A percentile compares a stretch with the other conserved stretches of the same genome.
Conservation (phyloP, 192 early-diverging fungal species). For the Umbelopsis ramanniana region DNA sequence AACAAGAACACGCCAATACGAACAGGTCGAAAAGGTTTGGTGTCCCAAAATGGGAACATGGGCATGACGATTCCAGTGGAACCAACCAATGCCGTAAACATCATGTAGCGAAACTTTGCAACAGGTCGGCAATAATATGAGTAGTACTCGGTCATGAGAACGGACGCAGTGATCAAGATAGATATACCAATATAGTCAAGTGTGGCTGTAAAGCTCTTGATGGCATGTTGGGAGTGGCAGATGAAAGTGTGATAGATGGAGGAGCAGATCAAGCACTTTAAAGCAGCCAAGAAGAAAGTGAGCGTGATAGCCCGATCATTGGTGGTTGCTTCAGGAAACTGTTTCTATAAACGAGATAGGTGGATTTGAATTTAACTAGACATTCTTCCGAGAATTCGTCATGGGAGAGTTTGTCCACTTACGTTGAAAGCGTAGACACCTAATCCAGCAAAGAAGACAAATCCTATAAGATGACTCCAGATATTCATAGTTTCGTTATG, state of each 20-base stretch:
- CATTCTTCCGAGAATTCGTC: neutral
- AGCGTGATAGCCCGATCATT: constrained; percentile 53
- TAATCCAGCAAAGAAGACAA: constrained; percentile 37
- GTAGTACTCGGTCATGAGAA: constrained; percentile 62
- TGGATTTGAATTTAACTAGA: neutral
- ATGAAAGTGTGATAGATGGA: constrained; percentile 68
- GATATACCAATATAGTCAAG: constrained; percentile 71
- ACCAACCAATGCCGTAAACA: constrained; percentile 52
- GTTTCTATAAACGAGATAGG: constrained; percentile 23
- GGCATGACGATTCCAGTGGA: constrained; percentile 54
- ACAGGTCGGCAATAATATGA: constrained; percentile 56
- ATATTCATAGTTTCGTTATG: constrained; percentile 59
- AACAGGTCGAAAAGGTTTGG: constrained; percentile 52
- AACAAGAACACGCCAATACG: constrained; percentile 59
- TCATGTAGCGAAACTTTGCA: constrained; percentile 50
- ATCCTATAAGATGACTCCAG: constrained; percentile 43
- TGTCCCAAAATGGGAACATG: constrained; percentile 61
- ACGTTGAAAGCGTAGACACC: constrained; percentile 42
- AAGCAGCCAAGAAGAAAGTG: constrained; percentile 61
- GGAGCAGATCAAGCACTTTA: constrained; percentile 62
- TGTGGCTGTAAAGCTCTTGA: constrained; percentile 60
- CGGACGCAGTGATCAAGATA: constrained; percentile 62
- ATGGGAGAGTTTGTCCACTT: constrained; percentile 27
- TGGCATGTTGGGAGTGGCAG: constrained; percentile 53
- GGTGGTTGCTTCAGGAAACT: constrained; percentile 35